Evolutionary conservation across 345 rosid species (phyloP).

Genomic region (Eutrema japonicum): DNA sequence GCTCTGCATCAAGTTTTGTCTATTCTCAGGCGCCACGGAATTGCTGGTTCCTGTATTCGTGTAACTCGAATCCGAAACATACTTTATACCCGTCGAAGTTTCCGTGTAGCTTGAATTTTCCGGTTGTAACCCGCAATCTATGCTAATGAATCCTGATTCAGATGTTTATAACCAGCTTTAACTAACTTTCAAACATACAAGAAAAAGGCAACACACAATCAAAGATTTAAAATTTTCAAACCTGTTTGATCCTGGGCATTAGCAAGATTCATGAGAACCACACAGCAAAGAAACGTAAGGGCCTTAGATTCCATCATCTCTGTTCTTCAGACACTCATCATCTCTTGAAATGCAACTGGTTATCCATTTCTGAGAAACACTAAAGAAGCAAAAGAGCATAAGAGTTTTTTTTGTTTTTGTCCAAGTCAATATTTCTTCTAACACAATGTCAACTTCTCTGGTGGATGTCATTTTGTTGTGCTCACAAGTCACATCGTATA

Average conservation of each 20-base stretch:
- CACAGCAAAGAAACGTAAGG: conserved; percentile 21
- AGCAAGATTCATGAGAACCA: conserved; percentile 29
- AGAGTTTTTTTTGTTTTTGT: conserved; percentile 5
- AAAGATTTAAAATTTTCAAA: conserved; percentile 1
- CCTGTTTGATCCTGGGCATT: conserved; percentile 49
- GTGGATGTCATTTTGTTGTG: conserved; percentile 36
- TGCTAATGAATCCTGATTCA: conserved; percentile 54
- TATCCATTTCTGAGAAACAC: conserved; percentile 31
- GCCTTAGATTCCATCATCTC: conserved; percentile 16
- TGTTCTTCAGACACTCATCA: conserved; percentile 24
- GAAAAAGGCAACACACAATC: background rate
- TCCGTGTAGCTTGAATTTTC: conserved; percentile 44
- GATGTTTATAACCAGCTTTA: background rate
- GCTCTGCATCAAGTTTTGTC: conserved; percentile 31
- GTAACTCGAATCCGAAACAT: conserved; percentile 46
- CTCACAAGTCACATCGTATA: conserved; percentile 38
- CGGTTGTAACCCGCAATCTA: conserved; percentile 52
- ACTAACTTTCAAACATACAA: background rate
- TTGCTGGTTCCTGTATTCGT: conserved; percentile 40
- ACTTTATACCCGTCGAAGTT: conserved; percentile 36
- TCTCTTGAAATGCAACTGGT: conserved; percentile 16
- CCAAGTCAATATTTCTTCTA: conserved; percentile 37
- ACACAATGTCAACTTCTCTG: conserved; percentile 36
- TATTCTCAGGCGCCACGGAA: conserved; percentile 38
- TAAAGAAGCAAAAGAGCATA: background rate